Evolutionary conservation across 805 yeast genomes (phyloP), one percentile per base, ranked within the genome.

Genomic region (Nakazawaea wyomingensis): DNA sequence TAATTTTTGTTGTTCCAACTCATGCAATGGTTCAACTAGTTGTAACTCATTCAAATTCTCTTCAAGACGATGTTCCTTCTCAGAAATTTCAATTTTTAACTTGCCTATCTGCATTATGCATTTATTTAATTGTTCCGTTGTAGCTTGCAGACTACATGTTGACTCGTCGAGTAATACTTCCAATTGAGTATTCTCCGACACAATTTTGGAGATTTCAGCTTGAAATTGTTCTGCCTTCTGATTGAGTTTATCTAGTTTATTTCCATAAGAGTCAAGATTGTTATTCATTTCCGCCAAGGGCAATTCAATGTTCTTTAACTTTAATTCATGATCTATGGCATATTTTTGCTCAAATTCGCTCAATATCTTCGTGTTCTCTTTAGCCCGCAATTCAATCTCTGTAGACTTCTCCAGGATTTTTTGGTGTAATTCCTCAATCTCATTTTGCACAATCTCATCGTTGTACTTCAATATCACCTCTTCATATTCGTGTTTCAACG

Each of bases 401-500:
- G 13, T 19, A 11, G 16, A 14, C n/a, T 29, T 37, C 17, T 10
- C 34, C 3, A 21, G 14, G 14, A 35, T 31, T 14, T 21, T 35
- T 8, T 20, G 10, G 34, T 38, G 22, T 19, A 44, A 35, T 8
- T 28, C 16, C 9, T 32, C 17, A 6, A 43, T 16, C 16, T 38
- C 35, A 8, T 20, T 28, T 14, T 7, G 16, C 11, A 39, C 42
- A 5, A 10, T 21, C 5, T 37, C 35, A 20, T 37, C 46, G 19
- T 43, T 38, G 26, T 28, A 43, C 46, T 51, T 13, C 41, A 41
- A 16, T 43, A 41, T 31, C 14, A 32, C 19, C 17, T 28, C 34
- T 5, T 43, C 44, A 31, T 45, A 43, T 18, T 48, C 31, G 4
- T 43, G 34, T n/a, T 39, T 38, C 20, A 42, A 44, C 5, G 55